Evolutionary conservation across 2,329 filamentous ascomycete species (phyloP).

Genomic region (Dothideomycetes sp.): DNA sequence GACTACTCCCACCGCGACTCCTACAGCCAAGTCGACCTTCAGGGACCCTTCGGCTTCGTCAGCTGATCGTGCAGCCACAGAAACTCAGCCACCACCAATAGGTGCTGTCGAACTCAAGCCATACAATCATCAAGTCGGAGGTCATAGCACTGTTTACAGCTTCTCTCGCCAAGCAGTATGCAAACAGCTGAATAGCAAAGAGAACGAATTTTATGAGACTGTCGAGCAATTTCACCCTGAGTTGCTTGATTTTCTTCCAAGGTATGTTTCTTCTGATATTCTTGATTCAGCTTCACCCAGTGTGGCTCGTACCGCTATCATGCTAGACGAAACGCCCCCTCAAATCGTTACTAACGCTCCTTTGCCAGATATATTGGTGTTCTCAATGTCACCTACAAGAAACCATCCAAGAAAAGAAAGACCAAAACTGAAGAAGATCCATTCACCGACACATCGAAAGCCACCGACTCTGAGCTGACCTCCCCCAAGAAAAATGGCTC

Average conservation of each 20-base stretch:
- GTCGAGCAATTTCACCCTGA: slow-evolving; percentile 87
- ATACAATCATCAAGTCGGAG: slow-evolving; percentile 94
- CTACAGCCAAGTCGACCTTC: slow-evolving; percentile 15
- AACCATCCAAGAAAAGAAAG: slow-evolving; percentile 49
- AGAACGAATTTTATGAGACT: slow-evolving; percentile 97
- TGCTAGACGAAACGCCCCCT: too few species aligned
- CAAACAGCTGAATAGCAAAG: slow-evolving; percentile 94
- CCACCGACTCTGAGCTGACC: slow-evolving; percentile 1
- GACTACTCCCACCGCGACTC: slow-evolving; percentile 36
- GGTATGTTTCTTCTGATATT: slow-evolving; percentile 33
- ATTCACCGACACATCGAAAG: slow-evolving; percentile 5
- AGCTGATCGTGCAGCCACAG: slow-evolving; percentile 5
- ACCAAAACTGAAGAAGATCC: background rate
- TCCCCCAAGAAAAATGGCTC: slow-evolving; percentile 7
- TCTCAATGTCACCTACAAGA: slow-evolving; percentile 89
- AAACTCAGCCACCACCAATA: slow-evolving; percentile 45
- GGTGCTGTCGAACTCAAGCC: slow-evolving; percentile 93
- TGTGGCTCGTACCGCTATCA: too few species aligned
- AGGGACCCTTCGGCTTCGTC: background rate
- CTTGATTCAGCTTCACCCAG: too few species aligned
- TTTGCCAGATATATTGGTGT: slow-evolving; percentile 80
- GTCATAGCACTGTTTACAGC: slow-evolving; percentile 90
- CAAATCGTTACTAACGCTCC: too few species aligned
- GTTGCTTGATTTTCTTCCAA: slow-evolving; percentile 80
- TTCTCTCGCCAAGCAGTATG: slow-evolving; percentile 93